Evolutionary conservation across 352 stramenopile genomes (phyloP).

Genomic region (Phytophthora foliorum): DNA sequence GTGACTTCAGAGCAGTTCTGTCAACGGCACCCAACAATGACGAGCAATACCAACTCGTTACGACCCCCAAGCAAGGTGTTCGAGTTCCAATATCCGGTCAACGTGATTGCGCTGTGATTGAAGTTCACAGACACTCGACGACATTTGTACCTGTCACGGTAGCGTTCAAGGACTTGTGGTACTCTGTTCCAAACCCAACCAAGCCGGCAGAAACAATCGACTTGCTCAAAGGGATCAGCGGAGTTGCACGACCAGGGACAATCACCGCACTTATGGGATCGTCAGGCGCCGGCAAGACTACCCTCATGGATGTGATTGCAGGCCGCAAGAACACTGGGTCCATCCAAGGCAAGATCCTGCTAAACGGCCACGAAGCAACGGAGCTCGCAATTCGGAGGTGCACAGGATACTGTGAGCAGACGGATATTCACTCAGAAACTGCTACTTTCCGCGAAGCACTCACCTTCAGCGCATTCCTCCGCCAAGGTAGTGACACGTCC

Average conservation of each 20-base stretch:
- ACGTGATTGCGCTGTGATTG: conserved; percentile 1
- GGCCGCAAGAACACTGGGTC: conserved; percentile 83
- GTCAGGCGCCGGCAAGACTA: conserved; percentile 47
- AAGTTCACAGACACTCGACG: neutral
- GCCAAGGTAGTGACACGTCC: conserved; percentile 32
- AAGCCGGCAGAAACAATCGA: conserved; percentile 23
- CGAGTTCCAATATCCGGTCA: neutral
- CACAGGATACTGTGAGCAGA: conserved; percentile 36
- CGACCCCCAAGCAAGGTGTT: conserved; percentile 9
- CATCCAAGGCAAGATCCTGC: conserved; percentile 71
- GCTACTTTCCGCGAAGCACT: conserved; percentile 90
- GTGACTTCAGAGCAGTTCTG: conserved; percentile 18
- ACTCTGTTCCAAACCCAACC: conserved; percentile 15
- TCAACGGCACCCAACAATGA: neutral
- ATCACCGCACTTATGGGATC: conserved; percentile 60
- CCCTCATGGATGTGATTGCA: conserved; percentile 92
- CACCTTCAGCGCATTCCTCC: conserved; percentile 81
- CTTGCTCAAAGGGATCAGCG: conserved; percentile 48
- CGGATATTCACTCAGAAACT: conserved; percentile 36
- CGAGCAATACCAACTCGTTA: conserved; percentile 14
- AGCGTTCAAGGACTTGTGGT: conserved; percentile 17
- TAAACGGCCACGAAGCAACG: conserved; percentile 80
- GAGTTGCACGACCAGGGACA: conserved; percentile 43
- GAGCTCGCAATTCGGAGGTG: conserved; percentile 30
- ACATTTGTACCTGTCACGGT: conserved; percentile 29